phyloP scores from a whole-genome alignment of 1,284 basidiomycete species.

The Amylostereum chailletii region DNA sequence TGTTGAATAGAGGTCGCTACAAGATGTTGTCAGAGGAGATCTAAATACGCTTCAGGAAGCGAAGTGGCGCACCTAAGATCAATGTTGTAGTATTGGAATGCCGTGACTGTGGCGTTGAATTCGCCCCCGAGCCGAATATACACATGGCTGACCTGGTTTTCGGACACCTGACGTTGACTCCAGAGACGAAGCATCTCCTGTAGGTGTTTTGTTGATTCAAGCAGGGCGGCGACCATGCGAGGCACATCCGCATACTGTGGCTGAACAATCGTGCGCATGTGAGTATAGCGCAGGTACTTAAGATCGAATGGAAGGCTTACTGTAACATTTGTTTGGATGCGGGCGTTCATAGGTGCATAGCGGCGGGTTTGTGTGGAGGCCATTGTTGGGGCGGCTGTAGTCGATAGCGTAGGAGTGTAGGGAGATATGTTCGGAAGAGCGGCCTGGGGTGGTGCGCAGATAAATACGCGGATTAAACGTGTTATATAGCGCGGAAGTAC shows the following conservation, averaged over 20 bases:
- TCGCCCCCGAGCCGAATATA: conserved; percentile 92
- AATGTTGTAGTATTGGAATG: conserved; percentile 75
- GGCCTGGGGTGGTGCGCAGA: not conserved
- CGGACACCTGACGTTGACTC: conserved; percentile 59
- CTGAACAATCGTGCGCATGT: not conserved
- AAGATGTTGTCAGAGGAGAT: conserved; percentile 5
- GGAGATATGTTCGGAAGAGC: conserved; percentile 5
- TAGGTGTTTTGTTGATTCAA: conserved; percentile 82
- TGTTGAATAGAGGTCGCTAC: conserved; percentile 77
- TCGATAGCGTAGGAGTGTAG: not conserved
- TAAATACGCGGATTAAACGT: not conserved
- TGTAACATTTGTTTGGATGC: conserved; percentile 10
- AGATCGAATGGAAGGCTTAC: conserved; percentile 3
- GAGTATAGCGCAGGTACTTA: too few relatives aligned
- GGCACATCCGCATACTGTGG: conserved; percentile 34
- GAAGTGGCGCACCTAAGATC: conserved; percentile 59
- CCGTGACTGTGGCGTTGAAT: conserved; percentile 78
- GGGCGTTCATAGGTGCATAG: conserved; percentile 10
- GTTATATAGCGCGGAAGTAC: too few relatives aligned
- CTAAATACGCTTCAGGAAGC: not conserved
- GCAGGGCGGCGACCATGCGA: conserved; percentile 70
- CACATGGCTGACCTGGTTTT: conserved; percentile 82
- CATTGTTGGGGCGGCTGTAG: not conserved
- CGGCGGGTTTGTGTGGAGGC: conserved; percentile 8
- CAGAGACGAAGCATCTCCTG: conserved; percentile 76